Evolutionary conservation across 148 eudicot species (phyloP).

Genomic region (Rhododendron ferrugineum): DNA sequence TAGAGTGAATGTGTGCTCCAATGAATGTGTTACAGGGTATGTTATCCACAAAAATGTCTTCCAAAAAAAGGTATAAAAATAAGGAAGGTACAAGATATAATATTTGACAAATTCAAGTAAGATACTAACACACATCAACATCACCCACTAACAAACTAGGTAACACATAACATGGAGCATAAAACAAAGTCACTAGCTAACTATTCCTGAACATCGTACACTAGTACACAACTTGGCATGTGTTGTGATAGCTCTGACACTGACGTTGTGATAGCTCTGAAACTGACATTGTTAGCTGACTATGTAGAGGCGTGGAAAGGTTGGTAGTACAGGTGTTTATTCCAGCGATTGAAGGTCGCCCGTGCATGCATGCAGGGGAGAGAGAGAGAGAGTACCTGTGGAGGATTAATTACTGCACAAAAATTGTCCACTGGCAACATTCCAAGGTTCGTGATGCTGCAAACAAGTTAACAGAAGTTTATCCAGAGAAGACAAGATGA

Average conservation of each 20-base stretch:
- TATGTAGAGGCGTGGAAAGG: not conserved
- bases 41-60: not conserved
- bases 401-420: conserved; percentile 95
- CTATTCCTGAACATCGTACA: not conserved
- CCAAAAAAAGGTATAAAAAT: not conserved
- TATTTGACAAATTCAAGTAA: not conserved
- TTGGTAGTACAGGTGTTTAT: not conserved
- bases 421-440: conserved; percentile 95
- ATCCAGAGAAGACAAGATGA: not conserved
- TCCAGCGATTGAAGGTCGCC: not conserved
- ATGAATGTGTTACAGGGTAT: not conserved
- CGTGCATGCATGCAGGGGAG: not conserved
- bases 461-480: conserved; percentile 6
- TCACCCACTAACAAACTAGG: not conserved
- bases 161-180: not conserved
- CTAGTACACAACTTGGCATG: not conserved
- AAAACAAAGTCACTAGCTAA: not conserved
- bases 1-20: not conserved
- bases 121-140: not conserved
- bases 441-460: conserved; percentile 95
- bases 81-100: not conserved
- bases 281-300: not conserved
- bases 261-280: not conserved
- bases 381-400: conserved; percentile 53
- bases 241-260: not conserved